A percentile compares a stretch with the other conserved stretches of the same genome.
phyloP scores from a whole-genome alignment of 116 monocot genomes.

The Posidonia oceanica region DNA sequence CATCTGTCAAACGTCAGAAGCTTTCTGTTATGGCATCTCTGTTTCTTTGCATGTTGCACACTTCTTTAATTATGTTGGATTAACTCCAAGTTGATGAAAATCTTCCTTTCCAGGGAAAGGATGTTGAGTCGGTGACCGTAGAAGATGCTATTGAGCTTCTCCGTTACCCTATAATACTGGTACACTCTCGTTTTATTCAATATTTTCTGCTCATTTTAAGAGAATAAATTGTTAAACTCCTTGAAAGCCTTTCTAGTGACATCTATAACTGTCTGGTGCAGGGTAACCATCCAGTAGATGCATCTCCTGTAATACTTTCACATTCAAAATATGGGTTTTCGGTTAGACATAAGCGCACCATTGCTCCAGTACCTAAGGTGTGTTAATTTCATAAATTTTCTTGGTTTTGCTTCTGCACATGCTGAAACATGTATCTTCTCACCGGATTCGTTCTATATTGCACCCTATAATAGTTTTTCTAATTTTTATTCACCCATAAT shows the following conservation, averaged over 20 bases:
- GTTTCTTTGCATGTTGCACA: neutral
- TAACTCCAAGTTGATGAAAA: neutral
- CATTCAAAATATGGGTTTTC: conserved; percentile 67
- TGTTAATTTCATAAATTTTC: neutral
- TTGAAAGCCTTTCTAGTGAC: no score
- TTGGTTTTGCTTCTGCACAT: no score
- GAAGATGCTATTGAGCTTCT: conserved; percentile 79
- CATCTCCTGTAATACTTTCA: conserved; percentile 43
- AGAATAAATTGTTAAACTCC: neutral
- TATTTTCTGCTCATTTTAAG: neutral
- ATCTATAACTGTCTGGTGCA: conserved; percentile 12
- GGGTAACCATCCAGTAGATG: conserved; percentile 87
- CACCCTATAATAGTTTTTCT: neutral
- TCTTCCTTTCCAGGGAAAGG: conserved; percentile 39
- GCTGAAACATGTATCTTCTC: neutral
- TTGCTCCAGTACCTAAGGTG: conserved; percentile 77
- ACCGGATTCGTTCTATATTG: neutral
- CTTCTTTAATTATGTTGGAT: neutral
- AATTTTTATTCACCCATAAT: neutral
- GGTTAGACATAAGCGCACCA: conserved; percentile 42
- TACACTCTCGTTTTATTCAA: conserved; percentile 17
- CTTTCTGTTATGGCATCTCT: neutral
- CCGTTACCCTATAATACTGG: conserved; percentile 75
- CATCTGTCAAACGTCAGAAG: neutral
- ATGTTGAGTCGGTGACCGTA: conserved; percentile 48